A percentile compares a stretch with the other conserved stretches of the same genome.
These are phyloP conservation scores for Dictyostelium brefeldianum DNA, from an alignment of 78 protist genomes.

Conservation along the genomic window DNA sequence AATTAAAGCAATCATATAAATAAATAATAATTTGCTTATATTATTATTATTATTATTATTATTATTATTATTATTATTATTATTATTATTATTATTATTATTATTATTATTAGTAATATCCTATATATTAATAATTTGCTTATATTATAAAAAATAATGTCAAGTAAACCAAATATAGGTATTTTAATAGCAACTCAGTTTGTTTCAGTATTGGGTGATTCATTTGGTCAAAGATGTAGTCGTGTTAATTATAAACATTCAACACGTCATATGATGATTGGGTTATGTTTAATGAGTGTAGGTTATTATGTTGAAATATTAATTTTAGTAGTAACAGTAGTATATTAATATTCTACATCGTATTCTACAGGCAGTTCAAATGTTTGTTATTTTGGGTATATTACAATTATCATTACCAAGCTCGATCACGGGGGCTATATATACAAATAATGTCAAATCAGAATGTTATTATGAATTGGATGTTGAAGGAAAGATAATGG, in stretches of 20 bases:
- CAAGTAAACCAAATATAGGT: slow-evolving; percentile 27
- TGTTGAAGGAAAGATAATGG: slow-evolving; percentile 24
- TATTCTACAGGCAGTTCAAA: slow-evolving; percentile 57
- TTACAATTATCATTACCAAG: slow-evolving; percentile 58
- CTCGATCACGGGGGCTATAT: slow-evolving; percentile 67
- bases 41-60: too few species aligned
- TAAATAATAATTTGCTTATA: too few species aligned
- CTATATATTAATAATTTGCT: too few species aligned
- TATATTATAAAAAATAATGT: too few species aligned
- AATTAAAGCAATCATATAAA: too few species aligned
- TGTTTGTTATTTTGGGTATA: slow-evolving; percentile 66
- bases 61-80: too few species aligned
- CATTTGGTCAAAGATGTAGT: slow-evolving; percentile 82
- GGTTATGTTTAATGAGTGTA: slow-evolving; percentile 49
- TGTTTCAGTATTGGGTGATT: slow-evolving; percentile 67
- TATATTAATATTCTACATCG: too few species aligned
- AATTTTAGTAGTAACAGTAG: too few species aligned
- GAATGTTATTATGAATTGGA: slow-evolving; percentile 75
- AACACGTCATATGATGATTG: slow-evolving; percentile 75
- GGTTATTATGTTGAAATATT: too few species aligned
- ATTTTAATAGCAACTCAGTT: slow-evolving; percentile 39
- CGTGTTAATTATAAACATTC: slow-evolving; percentile 61
- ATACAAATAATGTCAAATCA: slow-evolving; percentile 1
- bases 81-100: too few species aligned
- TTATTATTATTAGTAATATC: too few species aligned